A percentile compares a stretch with the other conserved stretches of the same genome.
phyloP scores from a whole-genome alignment of 2,329 filamentous ascomycete species.

The Domatiomyces globalis region DNA sequence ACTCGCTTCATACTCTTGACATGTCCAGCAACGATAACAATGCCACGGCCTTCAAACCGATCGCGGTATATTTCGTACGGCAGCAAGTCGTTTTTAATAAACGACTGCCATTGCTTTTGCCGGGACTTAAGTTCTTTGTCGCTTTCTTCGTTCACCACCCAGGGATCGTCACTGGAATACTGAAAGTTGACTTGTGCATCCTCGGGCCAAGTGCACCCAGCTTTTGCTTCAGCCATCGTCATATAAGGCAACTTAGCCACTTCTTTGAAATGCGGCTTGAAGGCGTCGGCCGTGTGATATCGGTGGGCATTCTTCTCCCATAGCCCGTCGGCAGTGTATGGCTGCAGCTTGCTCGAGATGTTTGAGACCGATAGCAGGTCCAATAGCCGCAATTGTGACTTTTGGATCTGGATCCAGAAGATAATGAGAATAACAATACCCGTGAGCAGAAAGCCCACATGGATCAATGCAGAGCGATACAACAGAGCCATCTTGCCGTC shows the following conservation, averaged over 20 bases:
- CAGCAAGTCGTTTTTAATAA: constrained; percentile 13
- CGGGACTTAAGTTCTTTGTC: constrained; percentile 11
- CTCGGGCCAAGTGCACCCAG: constrained; percentile 5
- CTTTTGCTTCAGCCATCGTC: constrained; percentile 3
- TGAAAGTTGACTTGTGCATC: constrained; percentile 2
- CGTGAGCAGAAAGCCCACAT: background rate
- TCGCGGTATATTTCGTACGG: constrained; percentile 10
- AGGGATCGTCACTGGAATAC: background rate
- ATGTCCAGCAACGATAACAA: constrained; percentile 22
- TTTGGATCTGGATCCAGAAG: background rate
- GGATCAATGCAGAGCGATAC: background rate
- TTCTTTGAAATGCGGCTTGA: constrained; percentile 7
- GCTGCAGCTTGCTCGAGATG: background rate
- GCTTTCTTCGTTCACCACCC: constrained; percentile 1
- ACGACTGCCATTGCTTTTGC: constrained; percentile 14
- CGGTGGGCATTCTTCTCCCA: constrained; percentile 2
- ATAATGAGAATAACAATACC: background rate
- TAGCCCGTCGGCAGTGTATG: background rate
- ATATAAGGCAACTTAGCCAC: constrained; percentile 2
- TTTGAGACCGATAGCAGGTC: background rate
- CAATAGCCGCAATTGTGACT: background rate
- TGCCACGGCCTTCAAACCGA: constrained; percentile 20
- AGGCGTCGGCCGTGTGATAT: constrained; percentile 3
- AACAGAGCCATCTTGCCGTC: background rate
- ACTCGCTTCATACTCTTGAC: constrained; percentile 16